Conservation (phyloP, 2,329 filamentous ascomycete genomes). For the Corinectria fuckeliana region DNA sequence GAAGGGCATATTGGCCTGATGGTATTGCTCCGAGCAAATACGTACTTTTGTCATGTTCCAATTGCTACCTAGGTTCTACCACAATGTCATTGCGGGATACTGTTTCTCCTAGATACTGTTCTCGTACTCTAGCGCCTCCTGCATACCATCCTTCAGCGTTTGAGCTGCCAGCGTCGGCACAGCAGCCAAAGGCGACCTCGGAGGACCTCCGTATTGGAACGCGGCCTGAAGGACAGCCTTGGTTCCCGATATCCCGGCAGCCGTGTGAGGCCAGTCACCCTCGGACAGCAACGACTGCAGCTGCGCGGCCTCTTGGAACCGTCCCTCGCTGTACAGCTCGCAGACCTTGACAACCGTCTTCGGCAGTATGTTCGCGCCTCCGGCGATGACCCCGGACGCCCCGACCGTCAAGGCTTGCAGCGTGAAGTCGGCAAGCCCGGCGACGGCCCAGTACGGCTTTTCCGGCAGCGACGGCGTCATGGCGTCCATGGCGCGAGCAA, state of each 20-base stretch:
- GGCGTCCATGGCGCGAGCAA: slow-evolving; percentile 51
- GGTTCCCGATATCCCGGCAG: slow-evolving; percentile 71
- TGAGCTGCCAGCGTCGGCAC: not conserved
- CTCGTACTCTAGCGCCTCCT: not conserved
- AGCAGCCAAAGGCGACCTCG: slow-evolving; percentile 42
- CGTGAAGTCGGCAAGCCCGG: not conserved
- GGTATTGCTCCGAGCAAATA: not conserved
- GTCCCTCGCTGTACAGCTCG: slow-evolving; percentile 61
- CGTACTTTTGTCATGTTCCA: not conserved
- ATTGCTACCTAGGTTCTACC: not conserved
- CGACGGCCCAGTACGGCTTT: slow-evolving; percentile 56
- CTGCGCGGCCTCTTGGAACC: slow-evolving; percentile 52
- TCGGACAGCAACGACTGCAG: slow-evolving; percentile 69
- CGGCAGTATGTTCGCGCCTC: slow-evolving; percentile 73
- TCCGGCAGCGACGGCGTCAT: not conserved
- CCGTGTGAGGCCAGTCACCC: slow-evolving; percentile 73
- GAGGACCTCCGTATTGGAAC: slow-evolving; percentile 68
- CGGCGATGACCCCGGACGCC: slow-evolving; percentile 74
- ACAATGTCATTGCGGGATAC: not conserved
- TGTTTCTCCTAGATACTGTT: not conserved
- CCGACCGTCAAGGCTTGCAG: slow-evolving; percentile 56
- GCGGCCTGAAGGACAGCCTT: slow-evolving; percentile 68
- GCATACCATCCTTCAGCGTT: not conserved
- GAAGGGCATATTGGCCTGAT: not conserved
- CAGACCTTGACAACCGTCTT: slow-evolving; percentile 68